Percentiles rank a stretch among this genome's conserved stretches.
Evolutionary conservation across 1,284 basidiomycete genomes (phyloP).

Genomic region (Mycena citricolor): DNA sequence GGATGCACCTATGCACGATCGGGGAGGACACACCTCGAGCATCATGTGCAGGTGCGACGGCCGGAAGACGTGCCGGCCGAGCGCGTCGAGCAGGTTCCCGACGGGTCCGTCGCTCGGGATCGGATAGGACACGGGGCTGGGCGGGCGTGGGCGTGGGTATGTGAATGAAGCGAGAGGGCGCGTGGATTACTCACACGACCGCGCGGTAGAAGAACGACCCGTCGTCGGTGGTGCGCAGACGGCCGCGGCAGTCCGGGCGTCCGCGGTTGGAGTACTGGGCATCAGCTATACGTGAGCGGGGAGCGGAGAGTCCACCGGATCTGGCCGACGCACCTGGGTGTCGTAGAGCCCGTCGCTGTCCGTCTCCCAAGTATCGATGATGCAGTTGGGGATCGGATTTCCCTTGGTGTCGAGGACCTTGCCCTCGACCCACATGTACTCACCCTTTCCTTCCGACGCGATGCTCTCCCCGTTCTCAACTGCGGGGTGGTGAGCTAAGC

Average conservation of each 20-base stretch:
- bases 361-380: conserved; percentile 88
- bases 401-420: conserved; percentile 65
- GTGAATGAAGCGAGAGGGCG: background rate
- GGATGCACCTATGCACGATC: too few relatives aligned
- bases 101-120: conserved; percentile 82
- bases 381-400: conserved; percentile 61
- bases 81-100: conserved; percentile 35
- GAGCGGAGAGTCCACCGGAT: background rate
- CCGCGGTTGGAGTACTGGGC: conserved; percentile 61
- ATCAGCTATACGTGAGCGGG: background rate
- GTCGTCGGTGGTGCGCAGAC: conserved; percentile 59
- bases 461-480: conserved; percentile 63
- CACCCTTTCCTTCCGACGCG: conserved; percentile 80
- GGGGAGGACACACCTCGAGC: conserved; percentile 46
- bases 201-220: conserved; percentile 75
- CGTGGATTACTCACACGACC: conserved; percentile 49
- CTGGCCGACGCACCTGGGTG: conserved; percentile 39
- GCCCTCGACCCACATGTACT: conserved; percentile 81
- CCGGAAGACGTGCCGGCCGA: conserved; percentile 67
- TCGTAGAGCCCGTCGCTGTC: conserved; percentile 66
- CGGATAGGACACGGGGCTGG: conserved; percentile 72
- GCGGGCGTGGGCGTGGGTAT: background rate
- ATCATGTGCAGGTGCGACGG: conserved; percentile 80
- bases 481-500: conserved; percentile 27
- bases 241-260: conserved; percentile 76